Evolutionary conservation across 2,329 filamentous ascomycete species (phyloP).

Genomic region (Colletotrichum sp.): DNA sequence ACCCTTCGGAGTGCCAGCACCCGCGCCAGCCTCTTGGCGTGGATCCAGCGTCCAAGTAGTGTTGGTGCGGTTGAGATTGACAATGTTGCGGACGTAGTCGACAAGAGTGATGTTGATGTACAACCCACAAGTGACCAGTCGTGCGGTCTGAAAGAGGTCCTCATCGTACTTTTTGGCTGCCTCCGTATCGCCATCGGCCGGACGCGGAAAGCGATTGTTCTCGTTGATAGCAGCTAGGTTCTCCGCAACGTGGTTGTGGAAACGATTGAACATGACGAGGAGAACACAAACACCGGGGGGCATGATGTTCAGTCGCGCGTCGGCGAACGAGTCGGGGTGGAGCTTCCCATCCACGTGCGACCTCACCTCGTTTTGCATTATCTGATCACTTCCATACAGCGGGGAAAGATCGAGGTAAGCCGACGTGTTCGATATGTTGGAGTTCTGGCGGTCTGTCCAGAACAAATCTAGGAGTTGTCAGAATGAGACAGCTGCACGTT

Average conservation of each 20-base stretch:
- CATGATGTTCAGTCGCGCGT: slow-evolving; percentile 72
- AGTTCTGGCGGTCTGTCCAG: slow-evolving; percentile 68
- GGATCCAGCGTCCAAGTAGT: slow-evolving; percentile 76
- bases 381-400: slow-evolving; percentile 72
- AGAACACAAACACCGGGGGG: slow-evolving; percentile 75
- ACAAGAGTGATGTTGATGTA: slow-evolving; percentile 81
- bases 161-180: slow-evolving; percentile 76
- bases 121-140: slow-evolving; percentile 75
- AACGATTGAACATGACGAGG: slow-evolving; percentile 79
- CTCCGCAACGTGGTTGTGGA: slow-evolving; percentile 86
- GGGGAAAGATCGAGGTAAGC: slow-evolving; percentile 76
- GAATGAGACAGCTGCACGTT: background rate
- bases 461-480: slow-evolving; percentile 60
- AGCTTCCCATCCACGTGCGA: slow-evolving; percentile 74
- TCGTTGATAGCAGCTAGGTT: slow-evolving; percentile 89
- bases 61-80: slow-evolving; percentile 73
- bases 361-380: slow-evolving; percentile 69
- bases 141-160: slow-evolving; percentile 79
- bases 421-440: slow-evolving; percentile 68
- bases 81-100: slow-evolving; percentile 80
- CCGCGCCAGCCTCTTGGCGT: slow-evolving; percentile 68
- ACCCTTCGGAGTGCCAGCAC: slow-evolving; percentile 56
- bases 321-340: slow-evolving; percentile 75
- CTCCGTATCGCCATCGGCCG: slow-evolving; percentile 53
- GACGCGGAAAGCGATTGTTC: slow-evolving; percentile 75